phyloP scores from a whole-genome alignment of 2,329 filamentous ascomycete species.

The Phaeosphaeriaceae sp. region DNA sequence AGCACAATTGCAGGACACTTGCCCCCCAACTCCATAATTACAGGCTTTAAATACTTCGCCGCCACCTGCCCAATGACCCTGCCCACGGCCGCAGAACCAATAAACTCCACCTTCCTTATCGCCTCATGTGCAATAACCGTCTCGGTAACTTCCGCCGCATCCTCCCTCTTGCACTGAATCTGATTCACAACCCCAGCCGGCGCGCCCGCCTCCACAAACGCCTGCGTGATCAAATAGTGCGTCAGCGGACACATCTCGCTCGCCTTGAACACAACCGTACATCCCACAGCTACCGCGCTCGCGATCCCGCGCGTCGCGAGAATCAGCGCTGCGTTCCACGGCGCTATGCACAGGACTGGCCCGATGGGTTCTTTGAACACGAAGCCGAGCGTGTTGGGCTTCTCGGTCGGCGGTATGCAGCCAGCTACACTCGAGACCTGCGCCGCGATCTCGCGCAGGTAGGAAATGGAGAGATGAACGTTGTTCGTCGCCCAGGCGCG shows the following conservation, averaged over 20 bases:
- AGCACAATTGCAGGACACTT: slow-evolving; percentile 80
- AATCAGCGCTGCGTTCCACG: slow-evolving; percentile 59
- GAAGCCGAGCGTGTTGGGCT: slow-evolving; percentile 33
- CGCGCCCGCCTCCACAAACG: slow-evolving; percentile 67
- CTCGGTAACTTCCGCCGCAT: slow-evolving; percentile 71
- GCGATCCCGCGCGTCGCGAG: slow-evolving; percentile 36
- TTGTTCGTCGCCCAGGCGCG: slow-evolving; percentile 48
- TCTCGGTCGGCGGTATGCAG: slow-evolving; percentile 34
- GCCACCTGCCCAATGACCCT: slow-evolving; percentile 71
- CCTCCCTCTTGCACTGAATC: slow-evolving; percentile 63
- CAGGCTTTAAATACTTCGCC: slow-evolving; percentile 76
- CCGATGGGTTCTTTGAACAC: slow-evolving; percentile 43
- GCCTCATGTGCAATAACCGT: slow-evolving; percentile 72
- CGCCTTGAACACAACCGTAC: slow-evolving; percentile 43
- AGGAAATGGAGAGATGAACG: slow-evolving; percentile 40
- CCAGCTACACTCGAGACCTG: slow-evolving; percentile 22
- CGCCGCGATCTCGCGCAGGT: slow-evolving; percentile 57
- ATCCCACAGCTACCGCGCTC: slow-evolving; percentile 66
- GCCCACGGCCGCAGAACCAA: slow-evolving; percentile 75
- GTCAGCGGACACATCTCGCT: slow-evolving; percentile 35
- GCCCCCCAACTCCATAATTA: slow-evolving; percentile 80
- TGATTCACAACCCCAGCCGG: slow-evolving; percentile 77
- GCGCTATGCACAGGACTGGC: slow-evolving; percentile 5
- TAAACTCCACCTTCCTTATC: slow-evolving; percentile 74
- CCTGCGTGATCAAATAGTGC: slow-evolving; percentile 24